Percentiles rank a stretch among this genome's conserved stretches.
Conservation (phyloP, 257 asterid genomes). For the Capsicum rhomboideum region DNA sequence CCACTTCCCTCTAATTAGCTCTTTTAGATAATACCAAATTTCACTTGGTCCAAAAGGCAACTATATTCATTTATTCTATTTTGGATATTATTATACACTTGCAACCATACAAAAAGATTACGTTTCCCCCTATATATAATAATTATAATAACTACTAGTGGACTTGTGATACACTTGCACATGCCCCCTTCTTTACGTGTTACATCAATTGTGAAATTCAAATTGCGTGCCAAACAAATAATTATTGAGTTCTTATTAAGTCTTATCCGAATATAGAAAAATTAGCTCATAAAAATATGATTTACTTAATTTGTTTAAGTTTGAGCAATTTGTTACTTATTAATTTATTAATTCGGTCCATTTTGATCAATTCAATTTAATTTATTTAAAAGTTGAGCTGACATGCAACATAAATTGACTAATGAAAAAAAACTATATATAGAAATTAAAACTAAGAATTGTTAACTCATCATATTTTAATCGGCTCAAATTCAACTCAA, state of each 20-base stretch:
- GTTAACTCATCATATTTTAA: too few species aligned
- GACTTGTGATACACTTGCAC: not conserved
- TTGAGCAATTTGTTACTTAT: too few species aligned
- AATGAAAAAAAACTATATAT: too few species aligned
- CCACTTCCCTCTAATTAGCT: not conserved
- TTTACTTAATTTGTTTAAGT: too few species aligned
- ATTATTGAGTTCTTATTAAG: not conserved
- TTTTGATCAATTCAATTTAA: too few species aligned
- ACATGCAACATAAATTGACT: too few species aligned
- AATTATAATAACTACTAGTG: not conserved
- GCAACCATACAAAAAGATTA: not conserved
- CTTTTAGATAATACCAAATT: not conserved
- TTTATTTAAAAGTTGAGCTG: too few species aligned
- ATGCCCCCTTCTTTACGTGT: not conserved
- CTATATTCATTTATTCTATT: not conserved
- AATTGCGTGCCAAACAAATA: not conserved
- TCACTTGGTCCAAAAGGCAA: not conserved
- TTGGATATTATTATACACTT: not conserved
- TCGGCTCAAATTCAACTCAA: not conserved
- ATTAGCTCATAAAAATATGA: not conserved
- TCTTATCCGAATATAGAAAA: rapidly evolving
- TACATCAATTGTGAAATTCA: not conserved
- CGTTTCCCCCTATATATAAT: not conserved
- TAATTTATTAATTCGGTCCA: too few species aligned
- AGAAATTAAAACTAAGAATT: too few species aligned